Conservation (phyloP, 148 eudicot genomes). For the Agrostemma githago region DNA sequence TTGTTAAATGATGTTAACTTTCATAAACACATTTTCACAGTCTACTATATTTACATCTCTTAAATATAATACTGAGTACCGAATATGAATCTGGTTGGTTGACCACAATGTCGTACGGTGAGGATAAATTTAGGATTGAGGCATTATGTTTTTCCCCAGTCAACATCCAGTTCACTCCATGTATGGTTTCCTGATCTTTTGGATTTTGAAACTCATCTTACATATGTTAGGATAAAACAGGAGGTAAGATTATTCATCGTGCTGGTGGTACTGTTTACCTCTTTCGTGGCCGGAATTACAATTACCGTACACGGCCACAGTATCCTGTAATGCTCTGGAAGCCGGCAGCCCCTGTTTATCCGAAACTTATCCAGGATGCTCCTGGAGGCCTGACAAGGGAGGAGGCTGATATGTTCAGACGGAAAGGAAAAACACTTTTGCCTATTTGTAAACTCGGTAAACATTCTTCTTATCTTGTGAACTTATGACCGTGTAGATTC, state of each 20-base stretch:
- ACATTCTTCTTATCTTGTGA: neutral
- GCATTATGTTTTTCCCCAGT: neutral
- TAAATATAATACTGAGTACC: neutral
- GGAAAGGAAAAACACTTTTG: conserved; percentile 61
- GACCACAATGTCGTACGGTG: neutral
- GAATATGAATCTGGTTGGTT: neutral
- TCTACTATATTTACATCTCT: neutral
- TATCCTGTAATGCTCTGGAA: conserved; percentile 96
- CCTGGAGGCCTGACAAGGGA: conserved; percentile 83
- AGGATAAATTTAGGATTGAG: neutral
- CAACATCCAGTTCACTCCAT: neutral
- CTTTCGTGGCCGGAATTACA: conserved; percentile 85
- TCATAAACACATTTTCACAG: neutral
- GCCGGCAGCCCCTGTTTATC: conserved; percentile 95
- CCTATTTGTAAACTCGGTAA: conserved; percentile 86
- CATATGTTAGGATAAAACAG: conserved; percentile 69
- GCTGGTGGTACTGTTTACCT: conserved; percentile 77
- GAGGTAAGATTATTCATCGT: conserved; percentile 84
- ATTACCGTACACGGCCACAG: conserved; percentile 66
- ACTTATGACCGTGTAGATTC: neutral
- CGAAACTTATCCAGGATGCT: conserved; percentile 89
- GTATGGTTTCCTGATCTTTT: neutral
- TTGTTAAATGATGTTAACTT: neutral
- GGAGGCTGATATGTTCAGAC: conserved; percentile 67
- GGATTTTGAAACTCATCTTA: conserved; percentile 24